Base-by-base conservation (phyloP, 495 filamentous ascomycete species). In the Talaromyces proteolyticus region DNA sequence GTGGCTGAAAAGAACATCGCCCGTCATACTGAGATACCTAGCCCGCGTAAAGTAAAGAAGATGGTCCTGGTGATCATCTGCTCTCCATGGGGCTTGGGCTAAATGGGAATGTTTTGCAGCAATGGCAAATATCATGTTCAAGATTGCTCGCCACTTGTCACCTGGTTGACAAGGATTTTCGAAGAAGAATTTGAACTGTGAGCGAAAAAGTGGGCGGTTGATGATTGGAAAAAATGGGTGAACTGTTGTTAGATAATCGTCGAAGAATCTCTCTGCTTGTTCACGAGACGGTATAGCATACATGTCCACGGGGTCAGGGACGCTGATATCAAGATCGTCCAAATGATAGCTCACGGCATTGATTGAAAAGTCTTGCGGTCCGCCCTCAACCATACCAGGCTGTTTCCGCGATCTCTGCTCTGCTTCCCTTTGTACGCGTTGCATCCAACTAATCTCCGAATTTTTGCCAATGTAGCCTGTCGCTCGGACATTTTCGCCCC, bases 121-220 rank as follows among this genome's bases (percentile, higher is more conserved):
- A 47, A 86, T 85, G 17, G 84, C 84, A 52, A 87, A 84, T 16
- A 87, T 77, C 47, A 85, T 62, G 56, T 87, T 87, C 23, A 86
- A 51, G 25, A 80, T 82, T 0, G 81, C 79, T 34, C 83, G 65
- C 80, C 80, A 86, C 34, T 77, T 76, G 26, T 68, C 64, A 7
- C 72, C 70, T 4, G 73, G 69, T n/a, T 58, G 64, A 5, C 65
- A 65, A 11, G 60, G 49, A 22, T 63, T 72, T 22, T 71, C 61
- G 25, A 66, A 75, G 45, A 72, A 75, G 8, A 60, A 66, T 46
- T 55, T 67, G 40, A 75, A 78, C 39, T 78, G 74, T 6, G 65
- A 59, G 4, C 53, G 43, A 52, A 76, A 77, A 1, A 72, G 69
- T 3, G 59, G 62, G 26, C 74, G 74, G 37, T 73, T 72, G 23